Percentiles rank a stretch among this genome's conserved stretches.
phyloP scores from a whole-genome alignment of 2,329 filamentous ascomycete species.

The Zarea fungicola region DNA sequence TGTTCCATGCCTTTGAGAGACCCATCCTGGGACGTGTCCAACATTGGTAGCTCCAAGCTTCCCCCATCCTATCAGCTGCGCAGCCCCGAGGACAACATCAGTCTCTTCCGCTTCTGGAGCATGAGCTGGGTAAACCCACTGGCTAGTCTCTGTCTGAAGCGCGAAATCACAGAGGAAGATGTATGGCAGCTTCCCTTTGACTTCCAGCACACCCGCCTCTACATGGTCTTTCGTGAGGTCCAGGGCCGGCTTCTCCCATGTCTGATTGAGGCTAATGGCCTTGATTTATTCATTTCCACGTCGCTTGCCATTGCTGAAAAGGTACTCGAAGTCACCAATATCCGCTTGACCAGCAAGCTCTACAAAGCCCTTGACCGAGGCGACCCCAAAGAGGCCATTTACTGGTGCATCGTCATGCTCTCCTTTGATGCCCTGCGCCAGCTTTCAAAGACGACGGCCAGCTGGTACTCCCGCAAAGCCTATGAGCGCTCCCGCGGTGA shows the following conservation, averaged over 20 bases:
- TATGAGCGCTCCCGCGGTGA: conserved; percentile 84
- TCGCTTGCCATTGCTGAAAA: conserved; percentile 53
- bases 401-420: conserved; percentile 35
- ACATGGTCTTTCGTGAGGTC: conserved; percentile 68
- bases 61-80: conserved; percentile 43
- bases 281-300: conserved; percentile 69
- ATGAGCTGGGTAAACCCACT: conserved; percentile 78
- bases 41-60: conserved; percentile 25
- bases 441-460: conserved; percentile 30
- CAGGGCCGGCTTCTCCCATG: conserved; percentile 66
- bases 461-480: conserved; percentile 79
- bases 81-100: conserved; percentile 72
- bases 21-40: conserved; percentile 27
- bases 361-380: conserved; percentile 29
- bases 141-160: conserved; percentile 57
- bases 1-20: conserved; percentile 33
- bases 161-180: conserved; percentile 70
- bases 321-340: conserved; percentile 33
- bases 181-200: conserved; percentile 77
- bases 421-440: conserved; percentile 28
- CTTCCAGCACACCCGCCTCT: conserved; percentile 73
- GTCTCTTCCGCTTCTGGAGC: conserved; percentile 76
- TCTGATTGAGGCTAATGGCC: conserved; percentile 68
- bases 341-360: conserved; percentile 32
- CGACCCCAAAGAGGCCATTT: conserved; percentile 25